Percentiles rank a stretch among this genome's conserved stretches.
phyloP scores from a whole-genome alignment of 139 green algal genomes.

The Deuterostichococcus epilithicus region DNA sequence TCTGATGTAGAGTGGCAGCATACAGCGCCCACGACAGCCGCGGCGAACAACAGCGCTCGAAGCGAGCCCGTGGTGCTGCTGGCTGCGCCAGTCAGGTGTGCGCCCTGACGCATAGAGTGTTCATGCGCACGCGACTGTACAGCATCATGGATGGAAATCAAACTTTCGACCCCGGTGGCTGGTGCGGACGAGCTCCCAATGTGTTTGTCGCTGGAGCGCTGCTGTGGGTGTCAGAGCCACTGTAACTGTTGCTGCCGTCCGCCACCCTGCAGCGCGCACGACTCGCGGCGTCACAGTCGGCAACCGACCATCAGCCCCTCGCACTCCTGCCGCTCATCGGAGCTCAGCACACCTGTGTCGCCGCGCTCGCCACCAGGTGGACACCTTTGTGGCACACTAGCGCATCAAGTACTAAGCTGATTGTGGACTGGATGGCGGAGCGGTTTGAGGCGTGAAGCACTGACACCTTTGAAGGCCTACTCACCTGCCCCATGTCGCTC shows the following conservation, averaged over 20 bases:
- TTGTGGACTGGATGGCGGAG: too few relatives aligned
- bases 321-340: neutral
- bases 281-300: neutral
- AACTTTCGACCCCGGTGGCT: too few relatives aligned
- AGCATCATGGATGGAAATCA: too few relatives aligned
- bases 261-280: neutral
- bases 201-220: too few relatives aligned
- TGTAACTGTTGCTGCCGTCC: neutral
- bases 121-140: too few relatives aligned
- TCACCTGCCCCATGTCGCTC: neutral
- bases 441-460: too few relatives aligned
- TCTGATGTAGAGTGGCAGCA: neutral
- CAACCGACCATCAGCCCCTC: neutral
- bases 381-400: neutral
- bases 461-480: neutral
- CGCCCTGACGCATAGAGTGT: too few relatives aligned
- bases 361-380: neutral
- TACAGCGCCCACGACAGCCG: neutral
- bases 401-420: neutral
- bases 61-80: constrained; percentile 5
- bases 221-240: neutral
- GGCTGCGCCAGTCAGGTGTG: neutral
- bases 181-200: too few relatives aligned
- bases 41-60: neutral
- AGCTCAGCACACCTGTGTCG: neutral